Conservation (phyloP, 2,329 filamentous ascomycete species). For the Colletotrichum musicola region DNA sequence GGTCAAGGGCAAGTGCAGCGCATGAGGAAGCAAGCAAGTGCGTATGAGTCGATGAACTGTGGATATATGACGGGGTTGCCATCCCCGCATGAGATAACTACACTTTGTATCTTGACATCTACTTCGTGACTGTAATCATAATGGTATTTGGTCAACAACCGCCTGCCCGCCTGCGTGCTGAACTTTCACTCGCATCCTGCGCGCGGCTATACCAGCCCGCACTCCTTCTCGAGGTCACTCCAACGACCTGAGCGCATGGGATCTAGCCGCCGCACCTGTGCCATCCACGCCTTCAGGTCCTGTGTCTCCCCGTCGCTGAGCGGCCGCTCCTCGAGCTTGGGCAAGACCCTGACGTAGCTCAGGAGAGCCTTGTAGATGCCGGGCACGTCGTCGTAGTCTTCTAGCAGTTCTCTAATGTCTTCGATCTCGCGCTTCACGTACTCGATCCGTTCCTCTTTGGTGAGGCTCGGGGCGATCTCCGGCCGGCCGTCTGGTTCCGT, state of each 20-base stretch:
- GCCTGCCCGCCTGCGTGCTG: not conserved
- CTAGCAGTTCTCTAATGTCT: conserved; percentile 75
- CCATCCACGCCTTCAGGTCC: conserved; percentile 70
- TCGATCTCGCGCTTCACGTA: conserved; percentile 80
- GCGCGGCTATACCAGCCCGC: conserved; percentile 15
- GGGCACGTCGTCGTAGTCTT: conserved; percentile 73
- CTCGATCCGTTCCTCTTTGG: conserved; percentile 68
- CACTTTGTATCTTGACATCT: conserved; percentile 8
- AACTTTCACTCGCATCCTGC: not conserved
- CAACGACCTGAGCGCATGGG: conserved; percentile 81
- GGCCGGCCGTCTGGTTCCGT: conserved; percentile 61
- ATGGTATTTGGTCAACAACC: conserved; percentile 2
- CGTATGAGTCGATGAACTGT: conserved; percentile 30
- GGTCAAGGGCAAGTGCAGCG: conserved; percentile 53
- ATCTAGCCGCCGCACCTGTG: conserved; percentile 76
- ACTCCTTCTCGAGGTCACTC: conserved; percentile 70
- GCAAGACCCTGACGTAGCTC: conserved; percentile 75
- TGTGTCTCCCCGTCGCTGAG: conserved; percentile 54
- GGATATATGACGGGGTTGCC: conserved; percentile 1
- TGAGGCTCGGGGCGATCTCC: conserved; percentile 75
- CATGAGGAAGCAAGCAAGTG: conserved; percentile 25
- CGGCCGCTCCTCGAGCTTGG: conserved; percentile 61
- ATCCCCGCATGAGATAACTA: not conserved
- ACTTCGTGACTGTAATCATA: conserved; percentile 25
- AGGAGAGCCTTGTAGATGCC: conserved; percentile 92